Conservation (phyloP, 2,329 filamentous ascomycete species). For the Aspergillus hortae region DNA sequence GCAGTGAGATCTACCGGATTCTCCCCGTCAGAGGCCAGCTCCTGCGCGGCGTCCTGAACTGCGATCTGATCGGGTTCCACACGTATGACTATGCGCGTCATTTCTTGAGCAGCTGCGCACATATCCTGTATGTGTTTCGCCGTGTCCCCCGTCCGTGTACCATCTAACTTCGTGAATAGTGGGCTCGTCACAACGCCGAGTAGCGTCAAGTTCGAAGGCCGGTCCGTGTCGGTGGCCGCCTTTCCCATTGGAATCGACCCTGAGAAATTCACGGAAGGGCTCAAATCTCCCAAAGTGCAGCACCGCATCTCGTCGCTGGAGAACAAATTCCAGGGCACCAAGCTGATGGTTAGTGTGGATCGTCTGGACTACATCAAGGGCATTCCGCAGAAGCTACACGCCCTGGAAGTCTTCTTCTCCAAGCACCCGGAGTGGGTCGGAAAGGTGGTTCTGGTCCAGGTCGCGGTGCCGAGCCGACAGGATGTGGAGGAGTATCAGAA, state of each 20-base stretch:
- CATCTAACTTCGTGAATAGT: slow-evolving; percentile 19
- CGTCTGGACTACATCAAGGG: slow-evolving; percentile 97
- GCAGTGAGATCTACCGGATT: slow-evolving; percentile 91
- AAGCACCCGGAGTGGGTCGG: slow-evolving; percentile 96
- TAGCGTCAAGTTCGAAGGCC: slow-evolving; percentile 80
- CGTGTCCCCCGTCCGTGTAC: slow-evolving; percentile 7
- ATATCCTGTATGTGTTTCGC: slow-evolving; percentile 62
- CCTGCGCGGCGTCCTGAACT: slow-evolving; percentile 78
- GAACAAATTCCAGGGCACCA: slow-evolving; percentile 87
- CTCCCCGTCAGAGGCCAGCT: slow-evolving; percentile 84
- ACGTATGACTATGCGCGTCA: slow-evolving; percentile 95
- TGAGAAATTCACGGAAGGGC: slow-evolving; percentile 83
- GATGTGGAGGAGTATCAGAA: slow-evolving; percentile 98
- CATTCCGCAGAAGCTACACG: slow-evolving; percentile 90
- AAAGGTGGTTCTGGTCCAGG: slow-evolving; percentile 89
- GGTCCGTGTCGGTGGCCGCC: slow-evolving; percentile 80
- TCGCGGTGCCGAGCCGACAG: slow-evolving; percentile 84
- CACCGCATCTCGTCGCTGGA: slow-evolving; percentile 76
- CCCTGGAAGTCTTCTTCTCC: slow-evolving; percentile 87
- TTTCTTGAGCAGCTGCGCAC: slow-evolving; percentile 87
- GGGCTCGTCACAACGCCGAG: slow-evolving; percentile 70
- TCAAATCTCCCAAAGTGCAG: slow-evolving; percentile 76
- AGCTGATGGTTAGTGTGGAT: slow-evolving; percentile 91
- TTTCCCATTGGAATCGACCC: slow-evolving; percentile 96
- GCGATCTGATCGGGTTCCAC: slow-evolving; percentile 91